Percentiles rank a stretch among this genome's conserved stretches.
Evolutionary conservation across 345 rosid species (phyloP).

Genomic region (Corchorus olitorius): DNA sequence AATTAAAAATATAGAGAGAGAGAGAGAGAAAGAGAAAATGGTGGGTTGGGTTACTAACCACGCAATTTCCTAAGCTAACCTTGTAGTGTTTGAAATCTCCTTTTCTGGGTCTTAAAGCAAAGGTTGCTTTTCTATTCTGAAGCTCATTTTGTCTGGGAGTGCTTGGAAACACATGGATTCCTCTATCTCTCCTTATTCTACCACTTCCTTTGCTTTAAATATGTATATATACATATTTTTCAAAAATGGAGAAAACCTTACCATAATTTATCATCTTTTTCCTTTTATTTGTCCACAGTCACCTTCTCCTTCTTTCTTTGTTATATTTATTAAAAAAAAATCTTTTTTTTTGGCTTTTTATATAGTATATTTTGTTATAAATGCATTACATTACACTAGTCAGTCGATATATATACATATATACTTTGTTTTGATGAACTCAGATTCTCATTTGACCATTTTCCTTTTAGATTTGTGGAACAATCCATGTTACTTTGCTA

Average conservation of each 20-base stretch:
- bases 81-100: conserved; percentile 50
- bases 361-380: neutral
- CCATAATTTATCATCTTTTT: conserved; percentile 16
- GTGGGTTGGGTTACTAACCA: conserved; percentile 39
- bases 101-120: conserved; percentile 69
- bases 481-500: conserved; percentile 24
- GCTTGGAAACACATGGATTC: conserved; percentile 61
- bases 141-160: conserved; percentile 52
- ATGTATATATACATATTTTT: neutral
- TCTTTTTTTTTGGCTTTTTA: neutral
- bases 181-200: conserved; percentile 18
- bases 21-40: conserved; percentile 14
- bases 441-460: conserved; percentile 30
- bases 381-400: neutral
- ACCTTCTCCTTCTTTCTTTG: conserved; percentile 12
- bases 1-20: neutral
- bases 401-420: neutral
- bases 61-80: conserved; percentile 57
- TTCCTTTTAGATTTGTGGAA: conserved; percentile 27
- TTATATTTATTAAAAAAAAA: neutral
- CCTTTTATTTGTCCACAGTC: conserved; percentile 7
- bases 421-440: conserved; percentile 10
- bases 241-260: neutral
- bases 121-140: conserved; percentile 59
- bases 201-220: neutral